Base-by-base conservation (phyloP, 768 basidiomycete genomes). In the Tylopilus balloui region DNA sequence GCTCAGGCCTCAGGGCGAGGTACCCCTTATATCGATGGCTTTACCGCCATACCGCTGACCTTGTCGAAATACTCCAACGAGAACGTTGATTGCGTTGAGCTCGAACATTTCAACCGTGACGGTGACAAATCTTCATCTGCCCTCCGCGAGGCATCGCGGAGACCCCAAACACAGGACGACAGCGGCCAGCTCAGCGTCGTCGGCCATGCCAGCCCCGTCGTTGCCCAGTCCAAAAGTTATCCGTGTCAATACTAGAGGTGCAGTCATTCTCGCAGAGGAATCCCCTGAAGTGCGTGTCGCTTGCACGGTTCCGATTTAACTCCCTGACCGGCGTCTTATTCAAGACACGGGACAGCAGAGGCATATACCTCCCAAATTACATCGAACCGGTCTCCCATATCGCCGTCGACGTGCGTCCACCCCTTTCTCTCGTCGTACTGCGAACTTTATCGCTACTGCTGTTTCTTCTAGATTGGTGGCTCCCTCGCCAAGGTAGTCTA, bases 311-410 rank as follows among this genome's bases (percentile, higher is more conserved):
- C 52, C 20, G 25, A 46, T 47, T 43, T 42, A 31, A 25, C 47
- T 53, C 45, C 29, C 50, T 61, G 47, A 62, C 39, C 42, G 28
- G 34, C 52, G 43, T 35, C 51, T 54, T 48, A 31, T 36, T 49
- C 40, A 52, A 92, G 92, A 92, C 90, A 35, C 75, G 92, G 56
- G 94, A 97, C 69, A 93, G 91, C 62, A 78, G 94, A 64, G 95
- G 93, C 10, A 97, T 99, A 60, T 98, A 98, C 71, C 78, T 99
- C 27, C 96, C 96, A 46, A 94, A 96, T 64, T 84, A 98, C 72
- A 95, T 95, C 53, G 96, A 99, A 69, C 91, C 92, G 20, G 86
- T 99, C 14, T 96, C 93, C 17, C 93, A 98, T 66, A 93, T 98
- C 47, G 96, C 96, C 4, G 85, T 99, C 48, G 95, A 99, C 65